Conservation (phyloP, 208 protist genomes). For the Trypanosoma scelopori region DNA sequence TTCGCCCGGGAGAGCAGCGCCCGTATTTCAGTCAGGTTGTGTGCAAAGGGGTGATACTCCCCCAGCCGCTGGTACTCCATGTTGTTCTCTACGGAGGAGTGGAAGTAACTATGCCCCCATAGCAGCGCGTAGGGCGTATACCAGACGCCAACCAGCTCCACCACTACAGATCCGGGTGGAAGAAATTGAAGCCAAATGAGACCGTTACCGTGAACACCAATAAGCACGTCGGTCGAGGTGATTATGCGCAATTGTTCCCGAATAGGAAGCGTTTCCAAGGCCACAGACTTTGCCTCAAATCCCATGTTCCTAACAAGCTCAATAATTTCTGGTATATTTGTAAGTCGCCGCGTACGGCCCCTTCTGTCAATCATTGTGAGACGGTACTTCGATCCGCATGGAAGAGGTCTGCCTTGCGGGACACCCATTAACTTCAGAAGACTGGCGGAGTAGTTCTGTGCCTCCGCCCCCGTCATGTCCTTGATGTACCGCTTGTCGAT, state of each 20-base stretch:
- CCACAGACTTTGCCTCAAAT: constrained; percentile 26
- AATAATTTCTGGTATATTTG: constrained; percentile 31
- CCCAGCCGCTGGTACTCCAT: constrained; percentile 15
- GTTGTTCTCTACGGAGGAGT: constrained; percentile 28
- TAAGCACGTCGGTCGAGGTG: constrained; percentile 29
- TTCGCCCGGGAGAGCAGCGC: constrained; percentile 20
- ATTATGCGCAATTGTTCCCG: constrained; percentile 31
- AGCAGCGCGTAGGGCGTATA: constrained; percentile 34
- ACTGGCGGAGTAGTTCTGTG: constrained; percentile 21
- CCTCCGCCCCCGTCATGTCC: constrained; percentile 22
- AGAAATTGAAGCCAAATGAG: constrained; percentile 38
- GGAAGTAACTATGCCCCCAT: constrained; percentile 34
- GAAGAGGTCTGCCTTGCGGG: neutral
- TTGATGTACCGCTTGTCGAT: constrained; percentile 39
- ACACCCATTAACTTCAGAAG: constrained; percentile 25
- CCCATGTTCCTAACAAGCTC: constrained; percentile 18
- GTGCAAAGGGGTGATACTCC: constrained; percentile 32
- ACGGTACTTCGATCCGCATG: constrained; percentile 31
- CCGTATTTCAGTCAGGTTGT: constrained; percentile 29
- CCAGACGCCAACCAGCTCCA: constrained; percentile 38
- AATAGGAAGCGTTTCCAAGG: constrained; percentile 35
- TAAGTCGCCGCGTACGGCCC: constrained; percentile 23
- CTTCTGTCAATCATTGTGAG: constrained; percentile 33
- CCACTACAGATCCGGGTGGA: constrained; percentile 23
- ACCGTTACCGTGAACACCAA: constrained; percentile 39